A percentile compares a stretch with the other conserved stretches of the same genome.
phyloP scores from a whole-genome alignment of 2,329 filamentous ascomycete genomes.

The Cladophialophora psammophila region DNA sequence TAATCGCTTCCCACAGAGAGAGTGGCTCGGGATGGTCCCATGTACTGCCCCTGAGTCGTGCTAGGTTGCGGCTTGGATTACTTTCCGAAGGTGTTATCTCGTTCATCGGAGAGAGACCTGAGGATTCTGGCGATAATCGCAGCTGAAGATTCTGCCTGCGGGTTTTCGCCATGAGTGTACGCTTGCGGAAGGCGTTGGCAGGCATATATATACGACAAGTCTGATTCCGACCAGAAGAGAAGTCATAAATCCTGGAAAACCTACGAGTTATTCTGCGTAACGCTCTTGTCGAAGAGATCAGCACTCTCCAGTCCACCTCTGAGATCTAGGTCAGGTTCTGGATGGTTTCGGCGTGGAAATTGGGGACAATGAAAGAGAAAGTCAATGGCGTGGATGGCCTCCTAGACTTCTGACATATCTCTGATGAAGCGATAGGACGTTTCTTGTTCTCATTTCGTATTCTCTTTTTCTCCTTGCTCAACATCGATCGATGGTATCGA shows the following conservation, averaged over 20 bases:
- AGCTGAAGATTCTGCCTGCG: too few relatives aligned
- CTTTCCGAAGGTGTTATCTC: too few relatives aligned
- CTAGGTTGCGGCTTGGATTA: too few relatives aligned
- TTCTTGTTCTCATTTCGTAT: neutral
- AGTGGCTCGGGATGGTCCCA: neutral
- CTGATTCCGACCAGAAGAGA: too few relatives aligned
- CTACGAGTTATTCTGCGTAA: neutral
- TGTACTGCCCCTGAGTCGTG: too few relatives aligned
- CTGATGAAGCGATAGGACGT: neutral
- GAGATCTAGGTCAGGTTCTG: neutral
- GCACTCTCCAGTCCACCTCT: neutral
- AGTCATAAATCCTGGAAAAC: neutral
- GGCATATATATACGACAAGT: too few relatives aligned
- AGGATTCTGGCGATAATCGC: too few relatives aligned
- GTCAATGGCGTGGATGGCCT: neutral
- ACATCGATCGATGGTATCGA: neutral
- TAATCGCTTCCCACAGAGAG: neutral
- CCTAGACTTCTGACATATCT: neutral
- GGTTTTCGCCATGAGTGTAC: too few relatives aligned
- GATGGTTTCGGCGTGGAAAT: neutral
- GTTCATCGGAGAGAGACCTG: too few relatives aligned
- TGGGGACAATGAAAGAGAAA: neutral
- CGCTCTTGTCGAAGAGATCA: neutral
- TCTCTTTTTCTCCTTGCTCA: neutral
- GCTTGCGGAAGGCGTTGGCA: too few relatives aligned